Base-by-base conservation (phyloP, 345 rosid genomes). In the Bruguiera sexangula region DNA sequence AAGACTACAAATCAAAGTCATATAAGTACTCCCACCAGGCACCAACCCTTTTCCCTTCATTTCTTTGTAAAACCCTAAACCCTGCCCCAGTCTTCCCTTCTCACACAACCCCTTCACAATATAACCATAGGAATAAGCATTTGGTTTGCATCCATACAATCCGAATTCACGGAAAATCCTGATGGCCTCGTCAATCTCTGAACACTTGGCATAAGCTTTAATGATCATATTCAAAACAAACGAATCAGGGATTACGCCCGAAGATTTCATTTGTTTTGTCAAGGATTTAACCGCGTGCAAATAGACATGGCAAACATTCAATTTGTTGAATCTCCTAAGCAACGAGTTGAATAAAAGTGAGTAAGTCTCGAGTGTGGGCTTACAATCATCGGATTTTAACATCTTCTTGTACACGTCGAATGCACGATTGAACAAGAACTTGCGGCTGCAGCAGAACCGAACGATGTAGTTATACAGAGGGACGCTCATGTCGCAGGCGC, bases 371-470 rank as follows among this genome's bases (percentile, higher is more conserved):
- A 92, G 88, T 6, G 90, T 86, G 57, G 97, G 97, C 69, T 86
- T 87, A 8, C 92, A 86, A 39, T 78, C 56, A 21, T 83, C 82
- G 0, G 96, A 90, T 29, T 80, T 76, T 65, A 88, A 70, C 96
- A 92, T 88, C 72, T 90, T 90, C 59, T 86, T 90, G 69, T 92
- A 90, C 6, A 89, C 87, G 72, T 92, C 97, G 43, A 95, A 92
- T 20, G 94, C 91, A 27, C 90, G 85, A 31, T 86, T 87, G 63
- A 90, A 86, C 11, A 90, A 73, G 43, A 85, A 83, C 83, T 86
- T 92, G 48, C 92, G 96, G 60, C 88, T 84, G 50, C 94, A 88
- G 48, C 92, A 95, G 85, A 92, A 95, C 56, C 87, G 71, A 66
- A 95, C 82, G 30, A 88, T 76, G 59, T 79, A 74, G 54, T 95